phyloP scores from a whole-genome alignment of 208 protist species.

The Porcisia hertigi region DNA sequence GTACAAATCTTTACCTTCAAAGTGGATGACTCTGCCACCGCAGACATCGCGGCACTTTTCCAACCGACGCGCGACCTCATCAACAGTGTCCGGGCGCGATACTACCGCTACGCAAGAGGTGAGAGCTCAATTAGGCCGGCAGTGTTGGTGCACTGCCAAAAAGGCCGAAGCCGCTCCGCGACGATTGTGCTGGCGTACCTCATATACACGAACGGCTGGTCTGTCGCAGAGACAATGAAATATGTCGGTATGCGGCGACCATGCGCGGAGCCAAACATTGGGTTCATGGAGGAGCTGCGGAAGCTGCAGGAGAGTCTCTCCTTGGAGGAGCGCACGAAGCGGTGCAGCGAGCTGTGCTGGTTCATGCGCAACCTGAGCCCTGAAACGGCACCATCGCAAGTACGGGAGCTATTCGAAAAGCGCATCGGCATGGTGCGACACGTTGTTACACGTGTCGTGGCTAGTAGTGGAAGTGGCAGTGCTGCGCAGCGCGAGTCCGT shows the following conservation, averaged over 20 bases:
- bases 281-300: constrained; percentile 77
- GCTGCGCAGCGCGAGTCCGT: background rate
- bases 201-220: constrained; percentile 81
- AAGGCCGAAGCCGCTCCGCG: constrained; percentile 78
- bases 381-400: constrained; percentile 28
- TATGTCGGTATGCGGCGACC: constrained; percentile 67
- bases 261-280: constrained; percentile 76
- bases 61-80: constrained; percentile 52
- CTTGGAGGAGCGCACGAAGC: constrained; percentile 43
- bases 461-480: background rate
- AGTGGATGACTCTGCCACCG: constrained; percentile 61
- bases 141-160: constrained; percentile 87
- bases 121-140: constrained; percentile 28
- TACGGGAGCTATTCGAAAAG: constrained; percentile 69
- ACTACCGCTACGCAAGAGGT: constrained; percentile 37
- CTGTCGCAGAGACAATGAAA: constrained; percentile 76
- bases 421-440: constrained; percentile 68
- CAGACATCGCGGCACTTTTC: constrained; percentile 70
- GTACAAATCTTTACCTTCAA: constrained; percentile 71
- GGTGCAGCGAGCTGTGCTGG: constrained; percentile 54
- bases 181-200: constrained; percentile 88
- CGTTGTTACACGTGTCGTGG: constrained; percentile 51
- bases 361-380: constrained; percentile 52
- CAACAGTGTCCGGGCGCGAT: constrained; percentile 47
- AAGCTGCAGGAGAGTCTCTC: constrained; percentile 67